Percentiles rank a stretch among this genome's conserved stretches.
These are phyloP conservation scores for Coniochaeta sp. DNA, from an alignment of 2,329 filamentous ascomycete genomes.

Conservation along the genomic window DNA sequence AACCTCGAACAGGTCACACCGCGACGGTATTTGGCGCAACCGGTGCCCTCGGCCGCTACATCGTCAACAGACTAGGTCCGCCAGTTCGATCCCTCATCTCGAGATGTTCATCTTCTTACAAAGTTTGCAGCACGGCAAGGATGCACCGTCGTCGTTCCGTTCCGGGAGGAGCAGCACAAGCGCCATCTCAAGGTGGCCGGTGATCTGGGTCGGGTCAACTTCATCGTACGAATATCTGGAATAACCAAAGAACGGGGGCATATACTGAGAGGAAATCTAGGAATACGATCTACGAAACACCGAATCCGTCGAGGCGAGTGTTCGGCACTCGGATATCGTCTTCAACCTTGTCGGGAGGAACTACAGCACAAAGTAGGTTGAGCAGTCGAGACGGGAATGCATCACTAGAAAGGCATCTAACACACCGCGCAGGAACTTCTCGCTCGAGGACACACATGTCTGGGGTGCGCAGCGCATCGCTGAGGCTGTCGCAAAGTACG, in stretches of 20 bases:
- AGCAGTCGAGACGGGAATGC: not conserved
- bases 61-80: conserved; percentile 85
- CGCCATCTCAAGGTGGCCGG: conserved; percentile 94
- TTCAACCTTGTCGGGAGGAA: conserved; percentile 93
- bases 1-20: conserved; percentile 63
- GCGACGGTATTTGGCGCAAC: conserved; percentile 97
- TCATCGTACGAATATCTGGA: conserved; percentile 56
- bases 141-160: conserved; percentile 90
- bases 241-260: not conserved
- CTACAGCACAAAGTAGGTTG: conserved; percentile 86
- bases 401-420: conserved; percentile 19
- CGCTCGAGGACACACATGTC: conserved; percentile 84
- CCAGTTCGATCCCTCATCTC: not conserved
- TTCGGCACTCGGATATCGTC: conserved; percentile 93
- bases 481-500: conserved; percentile 94
- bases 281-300: conserved; percentile 96
- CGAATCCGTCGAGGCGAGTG: conserved; percentile 89
- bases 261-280: conserved; percentile 32
- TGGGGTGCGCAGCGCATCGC: conserved; percentile 89
- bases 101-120: conserved; percentile 13
- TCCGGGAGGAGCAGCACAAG: conserved; percentile 96
- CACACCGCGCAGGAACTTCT: conserved; percentile 70
- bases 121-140: conserved; percentile 69
- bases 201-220: conserved; percentile 83
- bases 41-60: conserved; percentile 91